Evolutionary conservation across 768 basidiomycete species (phyloP), one percentile per base, ranked within the genome.

Genomic region (Phanerodontia chrysosporium): DNA sequence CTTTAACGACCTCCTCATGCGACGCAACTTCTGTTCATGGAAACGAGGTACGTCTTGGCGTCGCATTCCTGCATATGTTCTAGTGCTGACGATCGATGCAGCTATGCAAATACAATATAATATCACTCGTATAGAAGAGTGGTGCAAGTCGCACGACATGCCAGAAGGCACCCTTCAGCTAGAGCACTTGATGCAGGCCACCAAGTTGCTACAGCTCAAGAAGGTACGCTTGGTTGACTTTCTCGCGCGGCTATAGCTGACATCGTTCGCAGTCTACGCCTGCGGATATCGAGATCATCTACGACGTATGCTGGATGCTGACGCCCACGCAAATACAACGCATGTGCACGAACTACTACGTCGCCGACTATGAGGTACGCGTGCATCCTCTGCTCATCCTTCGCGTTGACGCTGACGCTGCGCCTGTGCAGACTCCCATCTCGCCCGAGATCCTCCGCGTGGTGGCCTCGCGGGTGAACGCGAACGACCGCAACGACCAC

Each of bases 61-160:
- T 14, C 27, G 16, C 49, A n/a, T 6, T 18, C 35, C 1, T 48
- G 16, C 16, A 24, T n/a, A 6, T 35, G 32, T 35, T 35, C 32
- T n/a, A 51, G 4, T 45, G 25, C 45, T 62, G 48, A 58, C 42
- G 8, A 25, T 8, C 27, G 27, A 35, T 28, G 39, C 62, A 98
- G 97, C 97, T 3, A 98, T 99, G 97, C 97, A 99, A 83, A 98
- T 99, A 58, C 97, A 99, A 72, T 99, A 99, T 73, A 98, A 98
- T 70, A 97, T 98, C 70, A 98, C 95, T 29, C 86, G 91, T 27
- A 90, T 95, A 67, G 93, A 95, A 68, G 95, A 98, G 75, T 98
- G 97, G 97, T 99, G 97, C 80, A 98, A 99, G 76, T 95, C 97
- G 25, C 97, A 98, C 69, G 94, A 97, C 70, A 98, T 99, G 94